Base-by-base conservation (phyloP, 495 filamentous ascomycete species). In the Penicillium subrubescens region DNA sequence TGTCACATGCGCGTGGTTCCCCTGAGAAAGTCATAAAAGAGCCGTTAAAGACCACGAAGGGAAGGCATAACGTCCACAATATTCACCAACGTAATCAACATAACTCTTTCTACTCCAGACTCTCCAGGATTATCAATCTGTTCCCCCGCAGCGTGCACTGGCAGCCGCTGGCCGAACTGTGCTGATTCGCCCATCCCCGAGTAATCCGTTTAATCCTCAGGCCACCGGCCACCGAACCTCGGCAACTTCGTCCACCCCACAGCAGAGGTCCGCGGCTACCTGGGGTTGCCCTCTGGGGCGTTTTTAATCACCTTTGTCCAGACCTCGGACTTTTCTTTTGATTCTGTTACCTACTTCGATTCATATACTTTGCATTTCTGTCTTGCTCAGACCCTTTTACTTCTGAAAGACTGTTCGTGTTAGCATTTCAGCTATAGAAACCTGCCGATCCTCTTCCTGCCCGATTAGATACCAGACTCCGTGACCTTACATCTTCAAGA, bases 161-260 rank as follows among this genome's bases (percentile, higher is more conserved):
- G 23, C 15, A 54, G 57, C 29, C 57, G 15, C 37, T 31, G 25
- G 37, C 34, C 23, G 58, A 56, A 59, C 31, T 2, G 23, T 5
- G 31, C 14, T 57, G 29, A 23, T 66, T 48, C 56, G 51, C 44
- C 33, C 53, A 17, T 57, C 10, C 14, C 44, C 21, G 31, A 31
- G 27, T 48, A 35, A 44, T 54, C 48, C 46, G 52, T 56, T 67
- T 68, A 71, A 68, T 66, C 44, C 33, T 39, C 53, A 41, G 37
- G 51, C 48, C 33, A 41, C 43, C 52, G 43, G 15, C 41, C 27
- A 43, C 57, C 67, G 67, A 69, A 75, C 75, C 76, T 78, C 76
- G 76, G 76, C 74, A 77, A 71, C 64, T 78, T 63, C 34, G 29
- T 19, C 56, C 66, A 59, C 74, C 74, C 73, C 76, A 75, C 71